Percentiles rank a stretch among this genome's conserved stretches.
Conservation (phyloP, 2,329 filamentous ascomycete species). For the Dothistroma septosporum region DNA sequence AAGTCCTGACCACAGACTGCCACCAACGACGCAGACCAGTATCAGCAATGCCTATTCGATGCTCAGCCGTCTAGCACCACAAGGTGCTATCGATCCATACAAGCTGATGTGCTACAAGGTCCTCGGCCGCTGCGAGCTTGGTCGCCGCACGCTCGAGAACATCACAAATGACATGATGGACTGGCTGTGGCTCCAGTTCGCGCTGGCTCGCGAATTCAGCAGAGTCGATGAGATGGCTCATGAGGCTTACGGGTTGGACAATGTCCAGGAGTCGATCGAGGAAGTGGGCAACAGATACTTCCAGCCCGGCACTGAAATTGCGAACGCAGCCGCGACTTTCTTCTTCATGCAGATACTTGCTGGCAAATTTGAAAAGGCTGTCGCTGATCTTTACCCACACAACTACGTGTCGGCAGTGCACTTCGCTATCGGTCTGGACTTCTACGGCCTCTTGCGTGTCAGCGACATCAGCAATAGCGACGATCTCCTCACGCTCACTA, state of each 20-base stretch:
- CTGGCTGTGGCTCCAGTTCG: conserved; percentile 65
- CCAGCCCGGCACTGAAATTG: conserved; percentile 73
- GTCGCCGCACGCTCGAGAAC: conserved; percentile 53
- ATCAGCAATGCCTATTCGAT: conserved; percentile 89
- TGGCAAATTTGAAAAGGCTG: conserved; percentile 89
- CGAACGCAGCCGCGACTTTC: conserved; percentile 78
- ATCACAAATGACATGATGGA: conserved; percentile 60
- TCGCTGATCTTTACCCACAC: conserved; percentile 87
- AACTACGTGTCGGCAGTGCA: conserved; percentile 92
- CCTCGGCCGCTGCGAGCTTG: conserved; percentile 70
- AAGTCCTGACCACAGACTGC: conserved; percentile 70
- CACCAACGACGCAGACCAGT: conserved; percentile 73
- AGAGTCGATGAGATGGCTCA: conserved; percentile 59
- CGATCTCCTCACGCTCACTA: conserved; percentile 64
- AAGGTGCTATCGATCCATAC: conserved; percentile 88
- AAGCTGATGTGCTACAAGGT: conserved; percentile 98
- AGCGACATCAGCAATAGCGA: conserved; percentile 72
- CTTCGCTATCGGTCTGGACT: conserved; percentile 83
- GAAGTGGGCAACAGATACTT: conserved; percentile 93
- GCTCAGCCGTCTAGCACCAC: conserved; percentile 74
- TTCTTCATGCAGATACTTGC: conserved; percentile 89
- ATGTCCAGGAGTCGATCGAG: conserved; percentile 72
- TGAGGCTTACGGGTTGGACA: conserved; percentile 59
- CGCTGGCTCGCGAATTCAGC: conserved; percentile 58
- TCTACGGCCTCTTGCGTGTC: conserved; percentile 83